phyloP scores from a whole-genome alignment of 352 stramenopile species.

The Phytophthora syringae region DNA sequence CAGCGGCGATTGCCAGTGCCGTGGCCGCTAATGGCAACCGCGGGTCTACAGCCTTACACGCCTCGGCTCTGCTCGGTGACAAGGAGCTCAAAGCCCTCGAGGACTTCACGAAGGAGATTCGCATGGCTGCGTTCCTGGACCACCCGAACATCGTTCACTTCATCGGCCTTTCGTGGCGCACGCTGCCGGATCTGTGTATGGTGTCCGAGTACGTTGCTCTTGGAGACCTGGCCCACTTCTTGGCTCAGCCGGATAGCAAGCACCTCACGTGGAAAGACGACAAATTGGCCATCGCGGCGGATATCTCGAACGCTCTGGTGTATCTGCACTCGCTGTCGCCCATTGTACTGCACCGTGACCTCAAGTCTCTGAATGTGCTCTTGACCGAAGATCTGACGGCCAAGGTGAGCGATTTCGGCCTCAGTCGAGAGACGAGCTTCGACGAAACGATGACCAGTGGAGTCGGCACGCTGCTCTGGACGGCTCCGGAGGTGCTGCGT shows the following conservation, averaged over 20 bases:
- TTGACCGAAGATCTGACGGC: conserved; percentile 46
- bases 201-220: conserved; percentile 49
- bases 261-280: conserved; percentile 44
- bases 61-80: conserved; percentile 27
- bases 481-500: conserved; percentile 55
- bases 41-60: conserved; percentile 14
- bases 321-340: conserved; percentile 61
- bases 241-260: conserved; percentile 42
- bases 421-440: conserved; percentile 41
- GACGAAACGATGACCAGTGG: conserved; percentile 53
- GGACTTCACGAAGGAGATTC: conserved; percentile 57
- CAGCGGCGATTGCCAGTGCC: conserved; percentile 14
- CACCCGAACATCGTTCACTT: conserved; percentile 65
- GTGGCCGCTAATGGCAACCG: conserved; percentile 16
- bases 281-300: conserved; percentile 47
- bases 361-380: conserved; percentile 60
- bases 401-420: conserved; percentile 61
- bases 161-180: conserved; percentile 54
- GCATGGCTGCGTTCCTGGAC: conserved; percentile 51
- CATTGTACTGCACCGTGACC: conserved; percentile 49
- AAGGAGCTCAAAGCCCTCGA: conserved; percentile 39
- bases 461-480: conserved; percentile 55
- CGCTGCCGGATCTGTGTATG: conserved; percentile 53
- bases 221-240: conserved; percentile 45
- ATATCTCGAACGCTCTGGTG: conserved; percentile 57